Conservation (phyloP, 345 rosid species). For the Orychophragmus violaceus region DNA sequence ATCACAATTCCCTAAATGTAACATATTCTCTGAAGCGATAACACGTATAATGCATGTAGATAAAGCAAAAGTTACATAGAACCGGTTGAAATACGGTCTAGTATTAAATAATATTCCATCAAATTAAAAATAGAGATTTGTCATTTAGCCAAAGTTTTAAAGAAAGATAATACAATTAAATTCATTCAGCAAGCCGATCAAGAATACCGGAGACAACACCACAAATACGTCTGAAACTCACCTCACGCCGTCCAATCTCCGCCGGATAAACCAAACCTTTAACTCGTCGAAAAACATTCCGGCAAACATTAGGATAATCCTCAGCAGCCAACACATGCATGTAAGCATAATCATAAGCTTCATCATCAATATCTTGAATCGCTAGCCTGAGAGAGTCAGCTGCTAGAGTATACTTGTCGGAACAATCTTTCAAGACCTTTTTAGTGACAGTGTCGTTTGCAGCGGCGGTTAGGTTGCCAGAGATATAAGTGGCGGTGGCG, state of each 20-base stretch:
- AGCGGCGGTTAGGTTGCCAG: slow-evolving; percentile 29
- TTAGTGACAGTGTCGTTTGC: slow-evolving; percentile 27
- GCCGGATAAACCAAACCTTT: slow-evolving; percentile 46
- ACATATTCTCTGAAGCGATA: not conserved
- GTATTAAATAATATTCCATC: not conserved
- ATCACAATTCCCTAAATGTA: slow-evolving; percentile 6
- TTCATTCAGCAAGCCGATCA: slow-evolving; percentile 37
- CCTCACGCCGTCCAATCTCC: slow-evolving; percentile 55
- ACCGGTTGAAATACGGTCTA: not conserved
- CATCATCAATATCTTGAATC: slow-evolving; percentile 41
- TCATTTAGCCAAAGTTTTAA: not conserved
- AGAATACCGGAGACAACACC: slow-evolving; percentile 61
- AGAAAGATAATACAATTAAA: not conserved
- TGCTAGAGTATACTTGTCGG: slow-evolving; percentile 57
- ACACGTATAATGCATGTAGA: slow-evolving; percentile 19
- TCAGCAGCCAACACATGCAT: slow-evolving; percentile 59
- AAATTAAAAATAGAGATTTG: not conserved
- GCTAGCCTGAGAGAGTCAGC: slow-evolving; percentile 52
- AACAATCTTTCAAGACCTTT: slow-evolving; percentile 50
- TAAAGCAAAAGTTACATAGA: slow-evolving; percentile 12
- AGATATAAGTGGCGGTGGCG: slow-evolving; percentile 53
- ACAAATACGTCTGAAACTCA: slow-evolving; percentile 58
- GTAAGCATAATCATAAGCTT: slow-evolving; percentile 61
- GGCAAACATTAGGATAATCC: slow-evolving; percentile 70
- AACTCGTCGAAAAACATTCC: slow-evolving; percentile 43